Evolutionary conservation across 1,139 yeast genomes (phyloP), one percentile per base, ranked within the genome.

Genomic region (Blastobotrys petasosporus): DNA sequence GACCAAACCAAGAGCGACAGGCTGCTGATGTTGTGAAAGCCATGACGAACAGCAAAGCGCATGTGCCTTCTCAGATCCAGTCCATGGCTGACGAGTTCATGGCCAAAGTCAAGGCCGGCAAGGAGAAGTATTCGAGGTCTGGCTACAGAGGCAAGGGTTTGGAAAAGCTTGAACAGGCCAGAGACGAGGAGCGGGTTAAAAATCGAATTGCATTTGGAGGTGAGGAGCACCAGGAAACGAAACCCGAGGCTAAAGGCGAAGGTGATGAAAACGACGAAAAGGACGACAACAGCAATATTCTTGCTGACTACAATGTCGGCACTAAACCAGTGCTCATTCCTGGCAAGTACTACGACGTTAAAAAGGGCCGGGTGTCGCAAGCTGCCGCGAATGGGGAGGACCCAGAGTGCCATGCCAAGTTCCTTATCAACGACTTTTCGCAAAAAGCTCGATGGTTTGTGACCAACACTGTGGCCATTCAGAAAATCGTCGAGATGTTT

Each of bases 81-180:
- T 64, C 64, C 11, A 72, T 92, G 59, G 79, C 86, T 1, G 67
- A 71, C 3, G 59, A 64, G 36, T 90, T 86, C 59, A 66, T 77
- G 48, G 71, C 66, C 10, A 86, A 82, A 49, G 75, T 88, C 49
- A 79, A 82, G 53, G 61, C 71, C 2, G 97, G 95, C 0, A 78
- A 80, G 50, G 88, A 76, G 52, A 80, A 80, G 58, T 71, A 76
- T 32, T 48, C 49, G 10, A 47, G 56, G 23, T 44, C 45, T 46
- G 98, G 98, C 0, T 92, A 88, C 68, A 95, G 96, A 2, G 98
- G 98, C 17, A 83, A 85, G 58, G 98, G 98, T 1, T 72, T 92
- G 47, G 95, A 84, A 41, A 83, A 83, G 52, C 68, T 92, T 41
- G 94, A 86, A 51, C 79, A 77, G 44, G 72, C 76, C 9, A 71